Conservation (phyloP, 495 filamentous ascomycete genomes). For the Talaromyces borbonicus region DNA sequence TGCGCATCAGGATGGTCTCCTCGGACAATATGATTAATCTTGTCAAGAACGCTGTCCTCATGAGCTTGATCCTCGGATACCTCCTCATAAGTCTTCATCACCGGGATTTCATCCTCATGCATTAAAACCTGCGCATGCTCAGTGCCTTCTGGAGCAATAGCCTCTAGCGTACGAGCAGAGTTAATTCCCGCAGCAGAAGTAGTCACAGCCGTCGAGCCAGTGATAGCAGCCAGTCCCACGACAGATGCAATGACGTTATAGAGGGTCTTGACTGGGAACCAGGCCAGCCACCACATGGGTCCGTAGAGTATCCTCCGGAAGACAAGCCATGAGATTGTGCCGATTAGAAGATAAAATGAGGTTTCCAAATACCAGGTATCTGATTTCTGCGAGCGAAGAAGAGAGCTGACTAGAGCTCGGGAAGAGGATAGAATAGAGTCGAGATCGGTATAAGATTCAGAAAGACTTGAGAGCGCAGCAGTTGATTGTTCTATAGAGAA, state of each 20-base stretch:
- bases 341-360: constrained; percentile 68
- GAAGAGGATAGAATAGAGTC: constrained; percentile 65
- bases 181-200: constrained; percentile 11
- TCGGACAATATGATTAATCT: constrained; percentile 46
- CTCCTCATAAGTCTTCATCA: constrained; percentile 19
- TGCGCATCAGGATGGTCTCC: constrained; percentile 23
- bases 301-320: constrained; percentile 80
- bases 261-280: constrained; percentile 62
- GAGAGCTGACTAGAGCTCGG: constrained; percentile 62
- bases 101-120: not conserved
- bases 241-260: constrained; percentile 38
- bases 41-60: constrained; percentile 38
- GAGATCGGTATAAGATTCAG: constrained; percentile 66
- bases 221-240: constrained; percentile 28
- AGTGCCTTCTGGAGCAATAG: not conserved
- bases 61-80: constrained; percentile 14
- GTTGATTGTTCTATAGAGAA: constrained; percentile 64
- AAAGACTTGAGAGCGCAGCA: constrained; percentile 67
- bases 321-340: constrained; percentile 73
- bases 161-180: not conserved
- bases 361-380: constrained; percentile 96
- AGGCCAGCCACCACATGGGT: constrained; percentile 80
- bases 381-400: constrained; percentile 80
- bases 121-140: not conserved
- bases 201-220: constrained; percentile 23